Conservation (phyloP, 1,284 basidiomycete genomes). For the Gymnopus androsaceus region DNA sequence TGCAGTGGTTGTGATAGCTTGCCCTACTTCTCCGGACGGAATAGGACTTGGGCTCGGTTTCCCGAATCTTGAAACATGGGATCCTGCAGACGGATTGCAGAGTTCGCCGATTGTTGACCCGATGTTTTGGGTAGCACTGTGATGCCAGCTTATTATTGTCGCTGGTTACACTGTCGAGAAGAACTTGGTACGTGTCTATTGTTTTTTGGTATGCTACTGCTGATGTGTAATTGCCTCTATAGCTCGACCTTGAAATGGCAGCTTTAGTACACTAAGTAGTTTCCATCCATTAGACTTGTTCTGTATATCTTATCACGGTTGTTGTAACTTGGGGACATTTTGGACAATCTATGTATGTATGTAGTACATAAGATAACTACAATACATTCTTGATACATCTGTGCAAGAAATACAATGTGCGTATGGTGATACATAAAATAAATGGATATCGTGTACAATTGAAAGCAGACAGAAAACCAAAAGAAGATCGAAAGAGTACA, state of each 20-base stretch:
- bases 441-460: no score
- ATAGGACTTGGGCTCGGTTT: constrained; percentile 91
- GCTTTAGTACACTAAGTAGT: neutral
- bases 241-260: constrained; percentile 34
- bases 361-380: no score
- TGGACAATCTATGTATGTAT: no score
- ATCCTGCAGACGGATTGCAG: constrained; percentile 66
- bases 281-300: neutral
- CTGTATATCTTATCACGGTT: no score
- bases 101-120: constrained; percentile 66
- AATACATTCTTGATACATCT: no score
- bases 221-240: constrained; percentile 24
- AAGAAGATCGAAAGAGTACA: neutral
- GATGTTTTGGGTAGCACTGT: constrained; percentile 86
- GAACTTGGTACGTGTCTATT: constrained; percentile 59
- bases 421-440: no score
- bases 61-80: constrained; percentile 88
- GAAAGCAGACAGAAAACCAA: no score
- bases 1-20: constrained; percentile 82
- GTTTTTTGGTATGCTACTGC: constrained; percentile 3
- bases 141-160: constrained; percentile 81
- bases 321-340: no score
- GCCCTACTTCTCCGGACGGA: constrained; percentile 79
- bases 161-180: constrained; percentile 87
- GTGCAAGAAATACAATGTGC: no score